phyloP scores from a whole-genome alignment of 495 filamentous ascomycete species.

The Aspergillus egyptiacus region DNA sequence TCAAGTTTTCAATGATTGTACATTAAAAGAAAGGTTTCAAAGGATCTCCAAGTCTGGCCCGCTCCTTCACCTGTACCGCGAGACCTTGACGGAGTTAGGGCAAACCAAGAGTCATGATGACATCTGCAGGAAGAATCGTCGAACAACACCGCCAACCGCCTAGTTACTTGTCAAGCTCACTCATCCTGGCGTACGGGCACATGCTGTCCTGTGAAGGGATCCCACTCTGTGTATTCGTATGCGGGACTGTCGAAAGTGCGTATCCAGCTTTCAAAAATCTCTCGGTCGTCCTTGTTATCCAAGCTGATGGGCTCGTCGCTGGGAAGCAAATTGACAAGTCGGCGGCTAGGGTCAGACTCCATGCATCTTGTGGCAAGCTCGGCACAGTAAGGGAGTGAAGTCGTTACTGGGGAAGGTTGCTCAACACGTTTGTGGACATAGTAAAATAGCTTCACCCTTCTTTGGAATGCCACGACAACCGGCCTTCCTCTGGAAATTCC shows the following conservation, averaged over 20 bases:
- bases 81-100: too few species aligned
- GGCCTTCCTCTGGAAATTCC: background rate
- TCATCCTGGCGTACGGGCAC: background rate
- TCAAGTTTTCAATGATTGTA: too few species aligned
- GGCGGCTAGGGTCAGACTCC: constrained; percentile 8
- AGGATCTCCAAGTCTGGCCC: too few species aligned
- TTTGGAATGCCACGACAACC: constrained; percentile 14
- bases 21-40: too few species aligned
- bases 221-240: background rate
- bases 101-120: too few species aligned
- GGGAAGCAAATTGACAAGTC: constrained; percentile 14
- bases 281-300: background rate
- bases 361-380: constrained; percentile 9
- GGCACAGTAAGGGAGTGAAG: background rate
- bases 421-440: constrained; percentile 9
- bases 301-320: constrained; percentile 9
- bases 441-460: constrained; percentile 15
- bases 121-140: too few species aligned
- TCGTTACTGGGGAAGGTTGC: background rate
- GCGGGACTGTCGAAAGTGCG: background rate
- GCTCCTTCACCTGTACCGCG: too few species aligned
- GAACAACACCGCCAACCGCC: too few species aligned
- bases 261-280: constrained; percentile 12
- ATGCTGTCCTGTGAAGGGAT: constrained; percentile 11
- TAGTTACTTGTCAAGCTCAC: too few species aligned